phyloP scores from a whole-genome alignment of 805 yeast genomes.

The Yamadazyma takamatsuzukensis region DNA sequence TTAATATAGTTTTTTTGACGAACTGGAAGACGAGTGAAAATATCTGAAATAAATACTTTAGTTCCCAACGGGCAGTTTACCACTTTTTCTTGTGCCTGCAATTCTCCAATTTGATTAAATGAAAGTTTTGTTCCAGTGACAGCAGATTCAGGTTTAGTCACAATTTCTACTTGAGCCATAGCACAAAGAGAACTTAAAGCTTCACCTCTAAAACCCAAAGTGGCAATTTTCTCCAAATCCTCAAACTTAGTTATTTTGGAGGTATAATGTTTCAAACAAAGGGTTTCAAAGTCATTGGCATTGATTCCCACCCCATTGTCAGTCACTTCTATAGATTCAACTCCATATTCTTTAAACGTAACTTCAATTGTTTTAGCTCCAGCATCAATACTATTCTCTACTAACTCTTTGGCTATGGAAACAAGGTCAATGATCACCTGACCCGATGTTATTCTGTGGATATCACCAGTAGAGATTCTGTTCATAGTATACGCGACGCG shows the following conservation, averaged over 20 bases:
- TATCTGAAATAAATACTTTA: slow-evolving; percentile 47
- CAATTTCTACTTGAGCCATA: slow-evolving; percentile 44
- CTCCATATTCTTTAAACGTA: slow-evolving; percentile 65
- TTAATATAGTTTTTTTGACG: slow-evolving; percentile 69
- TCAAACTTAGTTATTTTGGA: slow-evolving; percentile 60
- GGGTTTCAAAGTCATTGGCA: slow-evolving; percentile 44
- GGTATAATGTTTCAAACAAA: slow-evolving; percentile 64
- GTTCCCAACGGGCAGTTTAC: slow-evolving; percentile 66
- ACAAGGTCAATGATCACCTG: slow-evolving; percentile 83
- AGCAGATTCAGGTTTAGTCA: slow-evolving; percentile 44
- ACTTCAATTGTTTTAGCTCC: slow-evolving; percentile 64
- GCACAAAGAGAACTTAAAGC: slow-evolving; percentile 71
- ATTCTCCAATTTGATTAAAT: slow-evolving; percentile 53
- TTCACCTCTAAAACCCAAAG: slow-evolving; percentile 80
- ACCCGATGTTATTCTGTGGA: slow-evolving; percentile 81
- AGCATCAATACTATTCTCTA: slow-evolving; percentile 88
- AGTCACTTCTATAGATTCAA: slow-evolving; percentile 61
- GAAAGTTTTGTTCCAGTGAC: slow-evolving; percentile 60
- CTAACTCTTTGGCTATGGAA: slow-evolving; percentile 76
- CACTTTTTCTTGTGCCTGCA: slow-evolving; percentile 30
- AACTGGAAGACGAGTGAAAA: slow-evolving; percentile 77
- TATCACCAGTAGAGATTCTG: slow-evolving; percentile 36
- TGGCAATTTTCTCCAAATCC: slow-evolving; percentile 46
- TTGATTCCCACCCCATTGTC: slow-evolving; percentile 71
- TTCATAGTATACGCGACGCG: slow-evolving; percentile 7